Evolutionary conservation across 208 protist species (phyloP).

Genomic region (Leishmania lainsoni): DNA sequence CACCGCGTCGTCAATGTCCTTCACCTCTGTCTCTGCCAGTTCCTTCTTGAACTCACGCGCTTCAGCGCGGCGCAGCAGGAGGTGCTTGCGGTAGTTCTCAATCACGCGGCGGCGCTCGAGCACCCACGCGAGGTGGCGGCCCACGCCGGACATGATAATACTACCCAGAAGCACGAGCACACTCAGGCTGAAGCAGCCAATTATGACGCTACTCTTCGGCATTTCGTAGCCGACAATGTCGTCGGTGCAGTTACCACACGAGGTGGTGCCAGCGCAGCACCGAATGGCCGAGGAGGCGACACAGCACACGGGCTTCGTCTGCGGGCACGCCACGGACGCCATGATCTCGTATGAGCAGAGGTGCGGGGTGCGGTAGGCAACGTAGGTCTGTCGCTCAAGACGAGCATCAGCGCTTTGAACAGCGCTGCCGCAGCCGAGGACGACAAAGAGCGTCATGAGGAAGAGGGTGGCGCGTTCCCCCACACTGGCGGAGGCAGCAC

Average conservation of each 20-base stretch:
- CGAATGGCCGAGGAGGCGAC: slow-evolving; percentile 27
- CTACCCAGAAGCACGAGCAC: slow-evolving; percentile 47
- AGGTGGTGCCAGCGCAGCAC: slow-evolving; percentile 32
- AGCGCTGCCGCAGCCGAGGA: slow-evolving; percentile 3
- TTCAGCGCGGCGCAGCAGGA: slow-evolving; percentile 31
- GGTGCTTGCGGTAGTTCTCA: slow-evolving; percentile 19
- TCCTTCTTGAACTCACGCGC: slow-evolving; percentile 35
- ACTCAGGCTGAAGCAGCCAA: slow-evolving; percentile 38
- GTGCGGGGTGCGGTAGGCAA: slow-evolving; percentile 26
- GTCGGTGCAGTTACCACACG: slow-evolving; percentile 35
- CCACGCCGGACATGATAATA: slow-evolving; percentile 40
- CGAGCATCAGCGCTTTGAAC: slow-evolving; percentile 11
- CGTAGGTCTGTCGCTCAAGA: slow-evolving; percentile 26
- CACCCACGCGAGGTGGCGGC: slow-evolving; percentile 37
- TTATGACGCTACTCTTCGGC: slow-evolving; percentile 31
- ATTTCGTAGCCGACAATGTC: slow-evolving; percentile 37
- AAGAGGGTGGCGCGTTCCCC: not conserved
- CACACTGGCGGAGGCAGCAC: not conserved
- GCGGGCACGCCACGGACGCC: slow-evolving; percentile 23
- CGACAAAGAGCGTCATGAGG: not conserved
- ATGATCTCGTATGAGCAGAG: slow-evolving; percentile 38
- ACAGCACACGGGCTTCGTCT: slow-evolving; percentile 37
- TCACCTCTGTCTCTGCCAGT: slow-evolving; percentile 35
- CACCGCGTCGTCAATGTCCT: slow-evolving; percentile 33
- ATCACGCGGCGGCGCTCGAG: slow-evolving; percentile 44